These are phyloP conservation scores for Chaetoscypha palmicola DNA, from an alignment of 2,329 filamentous ascomycete species.

Conservation along the genomic window DNA sequence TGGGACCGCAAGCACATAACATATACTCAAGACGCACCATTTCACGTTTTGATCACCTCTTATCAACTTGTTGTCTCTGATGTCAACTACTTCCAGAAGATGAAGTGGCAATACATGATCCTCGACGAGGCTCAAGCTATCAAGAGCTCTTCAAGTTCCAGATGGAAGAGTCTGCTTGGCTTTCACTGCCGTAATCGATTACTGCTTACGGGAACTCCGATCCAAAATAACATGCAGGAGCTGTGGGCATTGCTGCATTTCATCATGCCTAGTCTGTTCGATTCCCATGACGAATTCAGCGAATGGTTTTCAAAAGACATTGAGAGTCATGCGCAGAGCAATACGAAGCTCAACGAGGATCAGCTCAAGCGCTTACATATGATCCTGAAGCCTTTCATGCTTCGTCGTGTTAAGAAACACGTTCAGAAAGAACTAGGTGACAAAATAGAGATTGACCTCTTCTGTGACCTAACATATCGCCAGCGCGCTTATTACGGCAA, in stretches of 20 bases:
- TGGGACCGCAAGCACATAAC: constrained; percentile 98
- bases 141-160: constrained; percentile 92
- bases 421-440: constrained; percentile 98
- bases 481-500: constrained; percentile 91
- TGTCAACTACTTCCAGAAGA: constrained; percentile 96
- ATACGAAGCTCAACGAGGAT: constrained; percentile 98
- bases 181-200: constrained; percentile 95
- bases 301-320: constrained; percentile 96
- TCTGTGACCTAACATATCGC: constrained; percentile 93
- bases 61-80: constrained; percentile 97
- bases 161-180: constrained; percentile 90
- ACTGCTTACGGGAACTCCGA: constrained; percentile 89
- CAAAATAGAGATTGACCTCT: constrained; percentile 95
- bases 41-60: constrained; percentile 93
- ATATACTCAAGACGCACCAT: constrained; percentile 86
- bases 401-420: constrained; percentile 98
- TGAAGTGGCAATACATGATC: constrained; percentile 99
- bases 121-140: constrained; percentile 97
- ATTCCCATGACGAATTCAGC: constrained; percentile 86
- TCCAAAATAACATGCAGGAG: constrained; percentile 99
- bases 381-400: constrained; percentile 99
- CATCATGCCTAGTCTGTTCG: constrained; percentile 99
- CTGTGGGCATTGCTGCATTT: constrained; percentile 96
- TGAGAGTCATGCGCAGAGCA: constrained; percentile 95
- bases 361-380: constrained; percentile 95